Conservation (phyloP, 1,284 basidiomycete species). For the Malassezia yamatoensis region DNA sequence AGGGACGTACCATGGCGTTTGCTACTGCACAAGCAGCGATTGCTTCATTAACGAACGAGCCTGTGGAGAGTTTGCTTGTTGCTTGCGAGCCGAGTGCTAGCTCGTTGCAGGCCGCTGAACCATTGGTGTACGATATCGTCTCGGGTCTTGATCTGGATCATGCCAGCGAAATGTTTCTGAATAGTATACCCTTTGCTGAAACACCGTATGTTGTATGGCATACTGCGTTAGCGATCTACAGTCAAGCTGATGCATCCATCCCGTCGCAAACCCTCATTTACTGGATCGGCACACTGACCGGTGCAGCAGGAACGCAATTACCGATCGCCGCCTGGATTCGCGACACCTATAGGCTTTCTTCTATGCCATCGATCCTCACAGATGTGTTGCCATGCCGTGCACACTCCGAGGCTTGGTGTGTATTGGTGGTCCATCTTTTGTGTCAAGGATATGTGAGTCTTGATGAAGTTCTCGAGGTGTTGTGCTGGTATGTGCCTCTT, state of each 20-base stretch:
- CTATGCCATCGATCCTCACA: background rate
- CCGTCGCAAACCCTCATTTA: background rate
- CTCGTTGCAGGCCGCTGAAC: background rate
- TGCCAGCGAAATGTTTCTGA: conserved; percentile 1
- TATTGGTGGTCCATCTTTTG: conserved; percentile 1
- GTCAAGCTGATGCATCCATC: background rate
- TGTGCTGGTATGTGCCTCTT: conserved; percentile 1
- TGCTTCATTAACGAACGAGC: background rate
- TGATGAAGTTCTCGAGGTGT: background rate
- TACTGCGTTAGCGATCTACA: background rate
- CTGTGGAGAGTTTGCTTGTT: background rate
- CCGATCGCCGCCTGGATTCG: conserved; percentile 9
- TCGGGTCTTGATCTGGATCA: background rate
- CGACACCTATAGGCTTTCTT: background rate
- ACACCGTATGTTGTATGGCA: conserved; percentile 3
- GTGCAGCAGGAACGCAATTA: conserved; percentile 9
- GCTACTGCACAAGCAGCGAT: conserved; percentile 4
- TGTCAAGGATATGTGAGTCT: conserved; percentile 4
- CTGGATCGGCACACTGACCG: conserved; percentile 8
- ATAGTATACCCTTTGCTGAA: conserved; percentile 1
- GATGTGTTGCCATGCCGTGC: background rate
- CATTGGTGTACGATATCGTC: background rate
- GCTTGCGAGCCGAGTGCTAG: background rate
- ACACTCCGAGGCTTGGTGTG: conserved; percentile 3
- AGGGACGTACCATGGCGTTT: conserved; percentile 12